Conservation (phyloP, 2,329 filamentous ascomycete genomes). For the Xylaria arbuscula region DNA sequence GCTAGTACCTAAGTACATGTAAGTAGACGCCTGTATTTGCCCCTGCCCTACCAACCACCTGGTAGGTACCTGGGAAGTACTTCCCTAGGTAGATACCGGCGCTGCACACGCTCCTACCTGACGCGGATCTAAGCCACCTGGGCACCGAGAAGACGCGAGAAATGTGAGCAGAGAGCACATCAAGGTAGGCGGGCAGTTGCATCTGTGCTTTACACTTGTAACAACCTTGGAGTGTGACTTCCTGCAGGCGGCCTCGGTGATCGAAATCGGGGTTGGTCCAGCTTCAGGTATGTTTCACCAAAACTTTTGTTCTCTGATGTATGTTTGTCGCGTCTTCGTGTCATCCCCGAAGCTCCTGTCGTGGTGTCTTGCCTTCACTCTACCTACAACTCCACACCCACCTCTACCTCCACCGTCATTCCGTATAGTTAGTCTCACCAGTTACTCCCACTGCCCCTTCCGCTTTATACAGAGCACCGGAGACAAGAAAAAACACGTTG, state of each 20-base stretch:
- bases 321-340: constrained; percentile 31
- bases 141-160: neutral
- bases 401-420: neutral
- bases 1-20: neutral
- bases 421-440: neutral
- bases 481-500: neutral
- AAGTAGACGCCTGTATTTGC: neutral
- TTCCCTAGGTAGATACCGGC: neutral
- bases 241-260: constrained; percentile 41
- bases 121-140: neutral
- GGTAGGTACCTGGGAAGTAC: neutral
- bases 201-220: constrained; percentile 27
- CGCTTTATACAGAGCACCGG: neutral
- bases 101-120: neutral
- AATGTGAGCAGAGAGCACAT: neutral
- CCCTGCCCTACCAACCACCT: neutral
- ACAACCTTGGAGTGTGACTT: constrained; percentile 37
- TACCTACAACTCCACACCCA: neutral
- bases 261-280: constrained; percentile 40
- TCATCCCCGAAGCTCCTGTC: constrained; percentile 24
- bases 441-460: constrained; percentile 3
- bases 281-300: constrained; percentile 48
- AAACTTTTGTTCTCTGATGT: constrained; percentile 34
- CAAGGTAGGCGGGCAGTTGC: constrained; percentile 42
- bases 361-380: constrained; percentile 20